phyloP scores from a whole-genome alignment of 805 yeast species.

The Wickerhamiella spandovensis region DNA sequence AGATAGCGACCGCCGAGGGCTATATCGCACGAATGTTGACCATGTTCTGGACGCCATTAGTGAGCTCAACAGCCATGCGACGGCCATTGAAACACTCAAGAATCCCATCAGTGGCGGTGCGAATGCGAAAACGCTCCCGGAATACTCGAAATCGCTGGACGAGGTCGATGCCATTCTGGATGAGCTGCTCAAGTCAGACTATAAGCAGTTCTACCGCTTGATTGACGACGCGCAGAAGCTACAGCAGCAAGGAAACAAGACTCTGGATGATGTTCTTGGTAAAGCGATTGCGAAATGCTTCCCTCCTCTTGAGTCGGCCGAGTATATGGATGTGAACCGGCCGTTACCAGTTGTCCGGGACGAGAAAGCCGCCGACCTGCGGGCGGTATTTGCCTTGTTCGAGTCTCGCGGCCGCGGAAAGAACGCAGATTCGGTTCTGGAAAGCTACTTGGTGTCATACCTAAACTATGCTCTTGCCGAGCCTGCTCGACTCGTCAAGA shows the following conservation, averaged over 20 bases:
- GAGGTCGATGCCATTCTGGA: conserved; percentile 5
- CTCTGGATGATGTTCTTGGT: conserved; percentile 38
- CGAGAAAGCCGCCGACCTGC: conserved; percentile 24
- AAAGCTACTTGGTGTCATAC: conserved; percentile 11
- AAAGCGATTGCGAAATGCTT: not conserved
- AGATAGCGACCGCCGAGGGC: conserved; percentile 38
- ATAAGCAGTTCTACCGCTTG: conserved; percentile 44
- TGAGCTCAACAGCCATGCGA: conserved; percentile 30
- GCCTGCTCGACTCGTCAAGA: conserved; percentile 1
- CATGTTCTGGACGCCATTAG: conserved; percentile 19
- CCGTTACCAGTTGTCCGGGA: conserved; percentile 19
- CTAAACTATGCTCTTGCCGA: conserved; percentile 12
- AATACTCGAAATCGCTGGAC: conserved; percentile 7
- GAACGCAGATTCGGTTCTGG: conserved; percentile 16
- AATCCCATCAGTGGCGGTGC: not conserved
- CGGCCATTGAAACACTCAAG: conserved; percentile 16
- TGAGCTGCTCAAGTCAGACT: conserved; percentile 1
- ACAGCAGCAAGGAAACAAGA: conserved; percentile 43
- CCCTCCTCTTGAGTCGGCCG: not conserved
- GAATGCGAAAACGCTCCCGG: conserved; percentile 23
- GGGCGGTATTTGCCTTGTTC: conserved; percentile 35
- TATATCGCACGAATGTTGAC: conserved; percentile 14
- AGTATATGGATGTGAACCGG: not conserved
- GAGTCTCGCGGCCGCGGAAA: conserved; percentile 19
- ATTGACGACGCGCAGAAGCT: conserved; percentile 43